These are phyloP conservation scores for Mycena floridula DNA, from an alignment of 768 basidiomycete genomes.

Conservation along the genomic window DNA sequence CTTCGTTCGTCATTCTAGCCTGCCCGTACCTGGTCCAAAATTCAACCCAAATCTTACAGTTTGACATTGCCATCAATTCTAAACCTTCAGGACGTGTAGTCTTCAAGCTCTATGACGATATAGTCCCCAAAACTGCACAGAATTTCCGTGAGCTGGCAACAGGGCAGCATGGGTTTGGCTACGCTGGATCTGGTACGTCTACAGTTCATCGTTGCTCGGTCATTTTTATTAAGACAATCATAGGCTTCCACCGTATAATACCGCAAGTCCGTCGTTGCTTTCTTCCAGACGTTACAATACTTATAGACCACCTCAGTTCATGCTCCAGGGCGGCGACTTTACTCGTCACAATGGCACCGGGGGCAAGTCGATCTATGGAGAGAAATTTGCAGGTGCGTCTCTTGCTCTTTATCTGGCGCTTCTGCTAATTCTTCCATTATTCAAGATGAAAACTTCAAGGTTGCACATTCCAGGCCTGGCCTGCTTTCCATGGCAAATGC, in stretches of 20 bases:
- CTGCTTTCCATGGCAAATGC: constrained; percentile 87
- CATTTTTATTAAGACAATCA: no score
- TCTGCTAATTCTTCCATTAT: neutral
- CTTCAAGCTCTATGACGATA: constrained; percentile 61
- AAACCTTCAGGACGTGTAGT: constrained; percentile 33
- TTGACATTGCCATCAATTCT: constrained; percentile 23
- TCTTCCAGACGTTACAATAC: neutral
- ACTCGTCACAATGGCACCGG: constrained; percentile 71
- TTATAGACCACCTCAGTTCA: constrained; percentile 42
- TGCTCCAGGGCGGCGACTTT: constrained; percentile 88
- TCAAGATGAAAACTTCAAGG: constrained; percentile 65
- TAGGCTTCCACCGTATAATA: constrained; percentile 71
- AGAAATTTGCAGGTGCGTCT: constrained; percentile 66
- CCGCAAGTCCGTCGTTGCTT: constrained; percentile 39
- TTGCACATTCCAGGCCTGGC: constrained; percentile 56
- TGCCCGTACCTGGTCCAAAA: neutral
- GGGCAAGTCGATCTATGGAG: constrained; percentile 83
- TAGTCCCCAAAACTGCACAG: constrained; percentile 43
- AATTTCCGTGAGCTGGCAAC: constrained; percentile 70
- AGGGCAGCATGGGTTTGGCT: constrained; percentile 1
- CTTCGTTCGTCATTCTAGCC: neutral
- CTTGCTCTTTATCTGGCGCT: neutral
- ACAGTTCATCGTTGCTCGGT: no score
- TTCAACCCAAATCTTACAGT: neutral
- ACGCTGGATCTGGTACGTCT: constrained; percentile 45